Evolutionary conservation across 1,284 basidiomycete species (phyloP), one percentile per base, ranked within the genome.

Genomic region (Trametes sp.): DNA sequence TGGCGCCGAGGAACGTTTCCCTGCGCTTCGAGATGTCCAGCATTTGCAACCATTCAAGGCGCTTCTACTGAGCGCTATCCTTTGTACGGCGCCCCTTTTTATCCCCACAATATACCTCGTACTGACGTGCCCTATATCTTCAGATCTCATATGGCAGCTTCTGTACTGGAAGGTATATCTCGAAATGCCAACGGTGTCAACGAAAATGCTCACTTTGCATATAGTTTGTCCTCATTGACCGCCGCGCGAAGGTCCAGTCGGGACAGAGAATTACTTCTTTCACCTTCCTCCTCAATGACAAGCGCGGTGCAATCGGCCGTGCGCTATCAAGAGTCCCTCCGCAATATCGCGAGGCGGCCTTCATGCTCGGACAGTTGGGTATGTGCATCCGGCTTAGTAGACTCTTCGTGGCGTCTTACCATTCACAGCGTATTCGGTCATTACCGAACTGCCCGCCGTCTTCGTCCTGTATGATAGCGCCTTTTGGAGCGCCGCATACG

Each of bases 341-440:
- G 0, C 76, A 83, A 53, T 87, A 86, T 69, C 87, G 94, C 31
- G 88, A 90, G 72, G 73, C 81, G 0, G 84, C 86, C 33, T 98
- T 98, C 77, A 94, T 97, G 84, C 76, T 80, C 51, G 94, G 94
- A 56, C 96, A 98, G 77, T 83, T 96, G 16, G 77, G 94, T 90
- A 72, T 72, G 88, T 58, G 9, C 33, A 14, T 2, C 9, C 6
- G 1, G 10, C n/a, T 11, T 26, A 13, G 13, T 9, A 2, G 9
- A 2, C 38, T 4, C 4, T 19, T 16, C 21, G 41, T 36, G n/a
- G 3, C 45, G 21, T 26, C 45, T 57, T 38, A 41, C 16, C 54
- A 38, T 13, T 21, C 54, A 46, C 62, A 93, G 95, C 89, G 21
- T 98, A 98, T 74, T 87, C 90, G 24, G 79, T 97, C 54, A 76